Percentiles rank a stretch among this genome's conserved stretches.
These are phyloP conservation scores for Amorphotheca resinae DNA, from an alignment of 495 filamentous ascomycete genomes.

Conservation along the genomic window DNA sequence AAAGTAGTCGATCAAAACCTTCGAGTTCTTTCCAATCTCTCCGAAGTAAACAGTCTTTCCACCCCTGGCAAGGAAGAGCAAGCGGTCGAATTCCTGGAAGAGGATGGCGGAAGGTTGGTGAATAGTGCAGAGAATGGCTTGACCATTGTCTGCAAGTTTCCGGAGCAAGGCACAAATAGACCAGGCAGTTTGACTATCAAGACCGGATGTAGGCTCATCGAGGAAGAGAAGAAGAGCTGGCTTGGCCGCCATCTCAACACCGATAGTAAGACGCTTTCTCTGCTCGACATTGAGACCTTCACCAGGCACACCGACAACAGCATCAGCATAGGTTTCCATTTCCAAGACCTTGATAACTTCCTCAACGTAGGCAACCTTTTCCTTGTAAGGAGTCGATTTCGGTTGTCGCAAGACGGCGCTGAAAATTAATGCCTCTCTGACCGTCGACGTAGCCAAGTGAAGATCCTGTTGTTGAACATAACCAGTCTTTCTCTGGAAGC, in stretches of 20 bases:
- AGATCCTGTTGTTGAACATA: conserved; percentile 96
- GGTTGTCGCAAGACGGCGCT: conserved; percentile 81
- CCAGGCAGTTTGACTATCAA: conserved; percentile 62
- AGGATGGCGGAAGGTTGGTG: conserved; percentile 87
- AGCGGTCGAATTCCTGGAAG: conserved; percentile 80
- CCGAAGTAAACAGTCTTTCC: conserved; percentile 72
- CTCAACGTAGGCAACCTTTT: conserved; percentile 79
- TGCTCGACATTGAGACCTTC: conserved; percentile 89
- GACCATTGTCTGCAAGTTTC: conserved; percentile 71
- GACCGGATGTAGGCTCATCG: conserved; percentile 51
- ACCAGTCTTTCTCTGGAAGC: conserved; percentile 87
- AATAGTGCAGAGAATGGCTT: conserved; percentile 85
- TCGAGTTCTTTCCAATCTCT: conserved; percentile 56
- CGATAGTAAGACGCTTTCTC: conserved; percentile 78
- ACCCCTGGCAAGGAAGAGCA: conserved; percentile 58
- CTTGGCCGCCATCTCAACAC: conserved; percentile 83
- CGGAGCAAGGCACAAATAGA: conserved; percentile 67
- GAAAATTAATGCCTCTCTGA: conserved; percentile 74
- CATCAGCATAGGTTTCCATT: conserved; percentile 84
- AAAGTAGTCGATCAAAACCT: conserved; percentile 54
- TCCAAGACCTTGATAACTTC: conserved; percentile 84
- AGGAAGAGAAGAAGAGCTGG: conserved; percentile 79
- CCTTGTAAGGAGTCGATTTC: conserved; percentile 45
- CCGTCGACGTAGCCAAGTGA: conserved; percentile 74
- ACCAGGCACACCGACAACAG: conserved; percentile 75